phyloP scores from a whole-genome alignment of 768 basidiomycete genomes.

The Mycena epipterygia region DNA sequence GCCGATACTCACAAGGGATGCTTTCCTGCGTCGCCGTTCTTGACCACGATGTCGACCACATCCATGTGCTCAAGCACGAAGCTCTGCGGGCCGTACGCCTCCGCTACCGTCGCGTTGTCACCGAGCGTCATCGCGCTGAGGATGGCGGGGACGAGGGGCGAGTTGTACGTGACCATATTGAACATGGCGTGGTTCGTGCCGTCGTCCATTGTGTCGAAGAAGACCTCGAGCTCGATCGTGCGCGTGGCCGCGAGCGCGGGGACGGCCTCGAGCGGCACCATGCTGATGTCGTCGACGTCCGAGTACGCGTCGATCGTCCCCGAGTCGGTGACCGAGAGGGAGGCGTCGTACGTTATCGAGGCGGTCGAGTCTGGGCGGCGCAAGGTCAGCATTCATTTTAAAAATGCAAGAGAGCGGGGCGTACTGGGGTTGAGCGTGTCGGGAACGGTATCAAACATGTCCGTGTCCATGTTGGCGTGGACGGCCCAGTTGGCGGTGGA shows the following conservation, averaged over 20 bases:
- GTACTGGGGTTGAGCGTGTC: conserved; percentile 78
- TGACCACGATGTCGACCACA: conserved; percentile 82
- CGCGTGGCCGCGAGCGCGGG: conserved; percentile 66
- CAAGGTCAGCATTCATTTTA: too few relatives aligned
- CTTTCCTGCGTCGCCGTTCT: conserved; percentile 78
- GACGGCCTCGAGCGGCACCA: conserved; percentile 72
- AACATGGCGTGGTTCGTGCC: conserved; percentile 90
- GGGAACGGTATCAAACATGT: conserved; percentile 91
- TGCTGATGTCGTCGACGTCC: conserved; percentile 73
- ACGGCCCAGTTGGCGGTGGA: conserved; percentile 88
- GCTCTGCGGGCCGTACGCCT: conserved; percentile 85
- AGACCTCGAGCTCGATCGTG: conserved; percentile 75
- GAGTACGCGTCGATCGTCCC: conserved; percentile 70
- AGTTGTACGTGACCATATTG: conserved; percentile 77
- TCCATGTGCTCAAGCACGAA: conserved; percentile 83
- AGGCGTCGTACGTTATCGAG: conserved; percentile 80
- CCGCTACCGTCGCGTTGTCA: conserved; percentile 70
- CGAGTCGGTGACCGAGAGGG: conserved; percentile 64
- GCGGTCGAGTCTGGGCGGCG: conserved; percentile 81
- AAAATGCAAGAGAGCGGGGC: background rate
- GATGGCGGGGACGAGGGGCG: conserved; percentile 80
- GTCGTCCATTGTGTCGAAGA: conserved; percentile 88
- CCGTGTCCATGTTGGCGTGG: conserved; percentile 90
- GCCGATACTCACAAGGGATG: conserved; percentile 81
- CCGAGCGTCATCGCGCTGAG: conserved; percentile 86